Evolutionary conservation across 225 moss, liverwort and hornwort genomes (phyloP).

Genomic region (Pseudoscleropodium purum): DNA sequence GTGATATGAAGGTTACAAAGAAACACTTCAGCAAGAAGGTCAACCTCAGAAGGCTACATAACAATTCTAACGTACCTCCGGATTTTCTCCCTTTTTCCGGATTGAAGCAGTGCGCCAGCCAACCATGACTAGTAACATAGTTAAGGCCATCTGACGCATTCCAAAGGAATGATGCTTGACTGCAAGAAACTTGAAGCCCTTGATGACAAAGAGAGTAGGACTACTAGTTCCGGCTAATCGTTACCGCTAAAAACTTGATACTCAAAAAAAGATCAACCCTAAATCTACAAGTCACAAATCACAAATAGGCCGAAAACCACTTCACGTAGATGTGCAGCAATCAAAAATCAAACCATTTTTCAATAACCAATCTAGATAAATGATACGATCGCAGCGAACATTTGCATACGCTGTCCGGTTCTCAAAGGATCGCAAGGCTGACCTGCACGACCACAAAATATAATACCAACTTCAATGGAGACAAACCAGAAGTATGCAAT

Average conservation of each 20-base stretch:
- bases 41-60: not conserved
- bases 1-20: not conserved
- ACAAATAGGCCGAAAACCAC: not conserved
- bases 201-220: not conserved
- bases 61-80: slow-evolving; percentile 17
- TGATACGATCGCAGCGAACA: slow-evolving; percentile 61
- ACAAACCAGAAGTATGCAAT: not conserved
- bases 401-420: slow-evolving; percentile 65
- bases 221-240: not conserved
- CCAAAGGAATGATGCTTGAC: not conserved
- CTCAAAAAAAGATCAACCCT: not conserved
- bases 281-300: not conserved
- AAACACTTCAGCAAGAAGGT: not conserved
- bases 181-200: not conserved
- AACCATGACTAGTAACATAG: slow-evolving; percentile 46
- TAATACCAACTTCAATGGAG: not conserved
- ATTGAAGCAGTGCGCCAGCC: slow-evolving; percentile 89
- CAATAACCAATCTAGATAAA: not conserved
- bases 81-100: slow-evolving; percentile 44
- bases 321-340: not conserved
- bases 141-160: slow-evolving; percentile 7
- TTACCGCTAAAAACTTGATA: not conserved
- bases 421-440: slow-evolving; percentile 57
- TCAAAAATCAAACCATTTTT: not conserved
- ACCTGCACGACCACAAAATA: slow-evolving; percentile 29